Evolutionary conservation across 192 early-diverging fungal species (phyloP).

Genomic region (Podila epigama): DNA sequence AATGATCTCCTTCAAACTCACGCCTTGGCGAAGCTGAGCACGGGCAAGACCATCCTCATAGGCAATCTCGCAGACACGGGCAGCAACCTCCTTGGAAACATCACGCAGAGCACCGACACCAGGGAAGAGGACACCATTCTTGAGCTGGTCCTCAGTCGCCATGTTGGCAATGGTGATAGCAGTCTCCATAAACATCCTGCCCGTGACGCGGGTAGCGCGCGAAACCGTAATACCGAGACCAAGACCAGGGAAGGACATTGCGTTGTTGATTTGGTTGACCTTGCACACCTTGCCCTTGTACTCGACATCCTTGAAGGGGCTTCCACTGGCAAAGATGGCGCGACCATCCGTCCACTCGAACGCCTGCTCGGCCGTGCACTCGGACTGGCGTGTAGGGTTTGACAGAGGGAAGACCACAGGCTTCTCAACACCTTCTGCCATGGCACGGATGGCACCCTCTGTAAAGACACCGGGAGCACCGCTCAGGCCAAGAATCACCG

Average conservation of each 20-base stretch:
- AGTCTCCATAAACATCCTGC: slow-evolving; percentile 64
- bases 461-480: slow-evolving; percentile 58
- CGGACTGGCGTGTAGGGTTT: slow-evolving; percentile 59
- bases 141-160: slow-evolving; percentile 57
- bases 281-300: slow-evolving; percentile 53
- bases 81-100: slow-evolving; percentile 54
- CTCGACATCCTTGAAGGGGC: slow-evolving; percentile 59
- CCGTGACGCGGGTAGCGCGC: slow-evolving; percentile 54
- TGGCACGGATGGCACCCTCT: slow-evolving; percentile 58
- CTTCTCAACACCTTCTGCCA: slow-evolving; percentile 58
- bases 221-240: slow-evolving; percentile 62
- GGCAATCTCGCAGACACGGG: slow-evolving; percentile 59
- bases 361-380: slow-evolving; percentile 64
- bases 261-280: slow-evolving; percentile 63
- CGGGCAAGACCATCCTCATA: slow-evolving; percentile 60
- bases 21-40: slow-evolving; percentile 49
- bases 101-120: slow-evolving; percentile 55
- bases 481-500: slow-evolving; percentile 57
- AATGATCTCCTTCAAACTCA: slow-evolving; percentile 54
- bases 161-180: slow-evolving; percentile 59
- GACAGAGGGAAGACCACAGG: slow-evolving; percentile 60
- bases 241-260: slow-evolving; percentile 62
- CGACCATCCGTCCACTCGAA: slow-evolving; percentile 62
- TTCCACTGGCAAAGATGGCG: slow-evolving; percentile 62
- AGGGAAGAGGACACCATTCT: slow-evolving; percentile 59